Evolutionary conservation across 1,139 yeast genomes (phyloP).

Genomic region (Geotrichum citri-aurantii): DNA sequence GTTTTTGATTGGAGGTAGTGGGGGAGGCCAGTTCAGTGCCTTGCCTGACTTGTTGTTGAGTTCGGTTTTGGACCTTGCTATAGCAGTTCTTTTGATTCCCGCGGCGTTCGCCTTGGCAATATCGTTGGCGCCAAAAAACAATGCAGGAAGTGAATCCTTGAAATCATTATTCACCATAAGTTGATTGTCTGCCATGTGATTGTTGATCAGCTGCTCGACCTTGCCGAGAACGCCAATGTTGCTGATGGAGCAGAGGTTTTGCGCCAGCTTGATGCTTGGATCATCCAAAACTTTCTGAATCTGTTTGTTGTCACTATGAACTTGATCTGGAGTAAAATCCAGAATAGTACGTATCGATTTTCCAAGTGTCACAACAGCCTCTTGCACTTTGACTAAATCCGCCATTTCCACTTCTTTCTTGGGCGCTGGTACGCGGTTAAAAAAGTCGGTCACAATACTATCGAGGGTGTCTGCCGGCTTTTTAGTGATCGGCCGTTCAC

Average conservation of each 20-base stretch:
- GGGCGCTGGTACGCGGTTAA: neutral
- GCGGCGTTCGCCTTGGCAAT: neutral
- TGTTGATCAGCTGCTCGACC: conserved; percentile 3
- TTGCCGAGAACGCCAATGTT: conserved; percentile 9
- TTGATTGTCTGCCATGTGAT: neutral
- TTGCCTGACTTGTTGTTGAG: neutral
- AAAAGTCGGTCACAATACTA: neutral
- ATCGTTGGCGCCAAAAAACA: neutral
- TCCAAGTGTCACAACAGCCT: conserved; percentile 11
- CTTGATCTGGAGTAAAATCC: conserved; percentile 13
- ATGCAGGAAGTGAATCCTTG: neutral
- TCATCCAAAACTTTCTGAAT: conserved; percentile 4
- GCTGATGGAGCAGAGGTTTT: conserved; percentile 5
- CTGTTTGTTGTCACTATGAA: neutral
- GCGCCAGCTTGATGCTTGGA: conserved; percentile 12
- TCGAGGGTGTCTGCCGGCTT: neutral
- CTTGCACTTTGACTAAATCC: conserved; percentile 8
- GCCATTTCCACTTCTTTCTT: conserved; percentile 1
- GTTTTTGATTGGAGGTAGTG: conserved; percentile 61
- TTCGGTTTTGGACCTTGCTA: neutral
- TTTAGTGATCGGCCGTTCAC: neutral
- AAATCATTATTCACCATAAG: neutral
- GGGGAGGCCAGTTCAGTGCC: conserved; percentile 46
- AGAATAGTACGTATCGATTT: conserved; percentile 9
- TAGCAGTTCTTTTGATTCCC: neutral